These are phyloP conservation scores for Agrocybe pediades DNA, from an alignment of 768 basidiomycete genomes.

Conservation along the genomic window DNA sequence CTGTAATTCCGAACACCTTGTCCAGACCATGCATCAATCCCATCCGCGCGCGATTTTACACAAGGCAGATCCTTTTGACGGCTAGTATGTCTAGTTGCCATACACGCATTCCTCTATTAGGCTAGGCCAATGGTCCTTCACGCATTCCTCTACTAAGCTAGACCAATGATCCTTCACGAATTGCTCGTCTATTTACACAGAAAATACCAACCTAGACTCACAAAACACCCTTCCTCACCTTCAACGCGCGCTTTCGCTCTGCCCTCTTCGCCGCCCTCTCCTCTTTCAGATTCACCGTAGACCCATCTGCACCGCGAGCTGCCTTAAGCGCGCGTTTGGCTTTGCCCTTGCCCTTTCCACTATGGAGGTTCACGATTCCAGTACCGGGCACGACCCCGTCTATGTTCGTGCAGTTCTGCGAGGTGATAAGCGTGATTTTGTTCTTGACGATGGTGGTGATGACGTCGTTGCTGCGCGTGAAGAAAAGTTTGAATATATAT, in stretches of 20 bases:
- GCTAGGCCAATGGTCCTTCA: too few relatives aligned
- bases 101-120: too few relatives aligned
- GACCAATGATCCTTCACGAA: too few relatives aligned
- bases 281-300: neutral
- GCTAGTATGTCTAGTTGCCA: too few relatives aligned
- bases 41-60: too few relatives aligned
- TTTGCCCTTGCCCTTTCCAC: neutral
- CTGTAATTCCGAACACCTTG: too few relatives aligned
- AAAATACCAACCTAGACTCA: too few relatives aligned
- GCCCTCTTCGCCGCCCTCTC: neutral
- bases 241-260: neutral
- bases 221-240: neutral
- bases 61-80: too few relatives aligned
- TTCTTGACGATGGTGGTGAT: slow-evolving; percentile 16
- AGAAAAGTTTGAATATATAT: neutral
- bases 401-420: slow-evolving; percentile 20
- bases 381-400: slow-evolving; percentile 19
- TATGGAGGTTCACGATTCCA: neutral
- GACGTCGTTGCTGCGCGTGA: slow-evolving; percentile 20
- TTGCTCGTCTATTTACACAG: too few relatives aligned
- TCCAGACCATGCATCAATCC: too few relatives aligned
- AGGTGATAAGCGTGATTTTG: slow-evolving; percentile 11
- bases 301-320: neutral
- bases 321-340: too few relatives aligned
- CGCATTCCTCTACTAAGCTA: too few relatives aligned